phyloP scores from a whole-genome alignment of 2,329 filamentous ascomycete species.

The Simplicillium aogashimaense region DNA sequence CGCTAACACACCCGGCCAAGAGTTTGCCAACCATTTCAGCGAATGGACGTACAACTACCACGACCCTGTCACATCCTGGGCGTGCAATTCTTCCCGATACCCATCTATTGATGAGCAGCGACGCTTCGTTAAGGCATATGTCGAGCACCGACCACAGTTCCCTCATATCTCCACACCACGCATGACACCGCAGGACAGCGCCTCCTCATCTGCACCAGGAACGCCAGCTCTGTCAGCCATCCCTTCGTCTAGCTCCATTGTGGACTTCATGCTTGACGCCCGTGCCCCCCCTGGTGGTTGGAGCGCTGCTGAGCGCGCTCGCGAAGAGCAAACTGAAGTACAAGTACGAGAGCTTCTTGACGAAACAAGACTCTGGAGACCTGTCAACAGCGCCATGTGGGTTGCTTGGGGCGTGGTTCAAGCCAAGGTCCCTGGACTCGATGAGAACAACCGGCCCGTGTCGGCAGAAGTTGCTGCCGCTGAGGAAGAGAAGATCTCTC shows the following conservation, averaged over 20 bases:
- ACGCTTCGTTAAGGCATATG: constrained; percentile 77
- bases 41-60: constrained; percentile 99
- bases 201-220: constrained; percentile 15
- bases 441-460: constrained; percentile 27
- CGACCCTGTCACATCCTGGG: constrained; percentile 52
- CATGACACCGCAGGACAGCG: constrained; percentile 32
- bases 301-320: constrained; percentile 41
- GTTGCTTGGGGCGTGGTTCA: constrained; percentile 95
- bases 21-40: constrained; percentile 97
- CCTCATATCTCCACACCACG: constrained; percentile 44
- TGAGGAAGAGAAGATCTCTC: constrained; percentile 40
- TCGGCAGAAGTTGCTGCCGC: constrained; percentile 20
- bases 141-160: constrained; percentile 68
- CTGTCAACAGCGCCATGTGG: constrained; percentile 85
- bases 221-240: constrained; percentile 24
- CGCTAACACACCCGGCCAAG: constrained; percentile 74
- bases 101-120: constrained; percentile 73
- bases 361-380: constrained; percentile 76
- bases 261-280: constrained; percentile 77
- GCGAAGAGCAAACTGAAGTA: constrained; percentile 55
- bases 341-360: constrained; percentile 62
- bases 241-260: constrained; percentile 40
- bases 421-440: constrained; percentile 71
- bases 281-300: constrained; percentile 45
- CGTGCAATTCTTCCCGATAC: constrained; percentile 61